Conservation (phyloP, 345 rosid species). For the Aquilaria malaccensis region DNA sequence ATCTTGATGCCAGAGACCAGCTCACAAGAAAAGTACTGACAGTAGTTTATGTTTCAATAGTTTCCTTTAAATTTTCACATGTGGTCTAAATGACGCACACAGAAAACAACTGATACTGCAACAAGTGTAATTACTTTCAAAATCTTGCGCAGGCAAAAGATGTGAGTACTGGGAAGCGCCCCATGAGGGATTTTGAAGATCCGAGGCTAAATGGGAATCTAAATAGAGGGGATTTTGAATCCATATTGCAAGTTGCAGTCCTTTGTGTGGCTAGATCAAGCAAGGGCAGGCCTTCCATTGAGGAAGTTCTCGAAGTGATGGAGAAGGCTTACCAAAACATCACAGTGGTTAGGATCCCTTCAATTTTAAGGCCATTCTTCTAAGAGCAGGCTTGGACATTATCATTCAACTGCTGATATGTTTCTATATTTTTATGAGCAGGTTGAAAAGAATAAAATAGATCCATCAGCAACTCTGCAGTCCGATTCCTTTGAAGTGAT, state of each 20-base stretch:
- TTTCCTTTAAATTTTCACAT: not conserved
- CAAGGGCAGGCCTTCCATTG: conserved; percentile 46
- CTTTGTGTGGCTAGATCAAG: conserved; percentile 43
- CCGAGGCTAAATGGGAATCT: conserved; percentile 32
- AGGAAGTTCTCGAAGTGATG: conserved; percentile 36
- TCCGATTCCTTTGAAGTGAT: conserved; percentile 25
- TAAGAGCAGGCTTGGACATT: not conserved
- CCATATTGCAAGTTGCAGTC: conserved; percentile 42
- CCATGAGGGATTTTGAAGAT: conserved; percentile 39
- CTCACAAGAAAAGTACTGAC: conserved; percentile 50
- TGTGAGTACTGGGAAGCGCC: conserved; percentile 37
- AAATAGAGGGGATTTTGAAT: conserved; percentile 32
- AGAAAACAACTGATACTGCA: too few species aligned
- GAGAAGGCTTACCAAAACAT: conserved; percentile 44
- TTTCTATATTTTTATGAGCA: conserved; percentile 1
- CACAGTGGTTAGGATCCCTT: conserved; percentile 19
- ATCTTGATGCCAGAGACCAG: conserved; percentile 57
- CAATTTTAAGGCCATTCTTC: not conserved
- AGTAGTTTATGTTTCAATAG: too few species aligned
- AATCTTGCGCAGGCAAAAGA: conserved; percentile 36
- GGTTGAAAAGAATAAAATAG: conserved; percentile 14
- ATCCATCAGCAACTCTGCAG: conserved; percentile 14
- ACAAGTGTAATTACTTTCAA: not conserved
- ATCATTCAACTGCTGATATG: not conserved
- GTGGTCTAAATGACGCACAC: too few species aligned